phyloP scores from a whole-genome alignment of 768 basidiomycete species.

The Leucosporidium yakuticum region DNA sequence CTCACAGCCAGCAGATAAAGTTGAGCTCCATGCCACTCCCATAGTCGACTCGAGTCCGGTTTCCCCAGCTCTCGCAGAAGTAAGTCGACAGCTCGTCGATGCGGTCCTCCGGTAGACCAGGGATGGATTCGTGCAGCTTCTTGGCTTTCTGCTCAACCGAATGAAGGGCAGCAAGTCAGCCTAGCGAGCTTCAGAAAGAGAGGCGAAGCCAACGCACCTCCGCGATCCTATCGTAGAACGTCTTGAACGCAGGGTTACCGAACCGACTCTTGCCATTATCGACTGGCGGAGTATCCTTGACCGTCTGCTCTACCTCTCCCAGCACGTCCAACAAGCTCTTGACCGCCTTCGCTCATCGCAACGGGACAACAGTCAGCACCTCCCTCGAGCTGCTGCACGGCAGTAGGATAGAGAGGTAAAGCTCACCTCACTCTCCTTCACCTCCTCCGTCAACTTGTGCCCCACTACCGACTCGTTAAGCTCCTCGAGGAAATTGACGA shows the following conservation, averaged over 20 bases:
- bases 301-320: constrained; percentile 60
- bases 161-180: no score
- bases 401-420: not conserved
- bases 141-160: constrained; percentile 51
- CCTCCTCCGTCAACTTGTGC: constrained; percentile 65
- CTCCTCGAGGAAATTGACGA: constrained; percentile 64
- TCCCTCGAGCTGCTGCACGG: not conserved
- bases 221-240: constrained; percentile 74
- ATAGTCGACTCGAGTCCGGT: constrained; percentile 85
- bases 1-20: constrained; percentile 93
- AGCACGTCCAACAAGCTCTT: constrained; percentile 59
- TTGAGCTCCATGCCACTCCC: constrained; percentile 99
- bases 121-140: constrained; percentile 56
- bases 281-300: constrained; percentile 68
- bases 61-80: constrained; percentile 85
- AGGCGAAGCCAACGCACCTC: not conserved
- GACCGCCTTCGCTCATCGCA: constrained; percentile 54
- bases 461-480: constrained; percentile 72
- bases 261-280: constrained; percentile 81
- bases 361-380: not conserved
- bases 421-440: constrained; percentile 58
- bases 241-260: constrained; percentile 92
- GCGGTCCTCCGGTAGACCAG: constrained; percentile 55
- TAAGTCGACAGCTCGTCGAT: constrained; percentile 69
- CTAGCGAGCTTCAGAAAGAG: not conserved